phyloP scores from a whole-genome alignment of 257 asterid genomes.

The Nicotiana tabacum region DNA sequence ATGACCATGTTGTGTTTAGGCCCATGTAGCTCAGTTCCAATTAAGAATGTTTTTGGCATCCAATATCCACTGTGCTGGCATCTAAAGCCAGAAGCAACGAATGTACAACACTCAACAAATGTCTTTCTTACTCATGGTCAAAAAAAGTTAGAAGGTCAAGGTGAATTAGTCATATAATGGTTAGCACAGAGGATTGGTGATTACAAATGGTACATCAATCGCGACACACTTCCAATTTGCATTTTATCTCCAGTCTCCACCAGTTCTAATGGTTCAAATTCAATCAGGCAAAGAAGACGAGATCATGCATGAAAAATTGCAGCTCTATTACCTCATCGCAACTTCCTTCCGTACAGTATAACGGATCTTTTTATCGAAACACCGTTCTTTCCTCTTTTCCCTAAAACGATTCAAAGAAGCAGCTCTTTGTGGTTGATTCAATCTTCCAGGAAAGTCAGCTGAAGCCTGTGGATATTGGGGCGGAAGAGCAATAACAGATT shows the following conservation, averaged over 20 bases:
- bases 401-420: constrained; percentile 91
- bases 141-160: neutral
- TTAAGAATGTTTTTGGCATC: neutral
- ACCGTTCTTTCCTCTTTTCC: constrained; percentile 90
- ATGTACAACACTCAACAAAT: neutral
- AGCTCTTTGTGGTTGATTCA: constrained; percentile 83
- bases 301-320: neutral
- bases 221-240: neutral
- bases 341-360: constrained; percentile 97
- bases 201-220: neutral
- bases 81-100: neutral
- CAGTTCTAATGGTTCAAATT: constrained; percentile 5
- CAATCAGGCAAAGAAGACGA: neutral
- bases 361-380: constrained; percentile 92
- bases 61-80: neutral
- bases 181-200: neutral
- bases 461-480: constrained; percentile 37
- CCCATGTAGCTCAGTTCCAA: neutral
- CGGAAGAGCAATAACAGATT: constrained; percentile 12
- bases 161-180: neutral
- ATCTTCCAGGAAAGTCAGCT: constrained; percentile 66
- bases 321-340: constrained; percentile 71
- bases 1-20: neutral
- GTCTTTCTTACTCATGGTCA: neutral
- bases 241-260: neutral